Percentiles rank a stretch among this genome's conserved stretches.
These are phyloP conservation scores for Rhodotorula sp. DNA, from an alignment of 1,284 basidiomycete species.

Conservation along the genomic window DNA sequence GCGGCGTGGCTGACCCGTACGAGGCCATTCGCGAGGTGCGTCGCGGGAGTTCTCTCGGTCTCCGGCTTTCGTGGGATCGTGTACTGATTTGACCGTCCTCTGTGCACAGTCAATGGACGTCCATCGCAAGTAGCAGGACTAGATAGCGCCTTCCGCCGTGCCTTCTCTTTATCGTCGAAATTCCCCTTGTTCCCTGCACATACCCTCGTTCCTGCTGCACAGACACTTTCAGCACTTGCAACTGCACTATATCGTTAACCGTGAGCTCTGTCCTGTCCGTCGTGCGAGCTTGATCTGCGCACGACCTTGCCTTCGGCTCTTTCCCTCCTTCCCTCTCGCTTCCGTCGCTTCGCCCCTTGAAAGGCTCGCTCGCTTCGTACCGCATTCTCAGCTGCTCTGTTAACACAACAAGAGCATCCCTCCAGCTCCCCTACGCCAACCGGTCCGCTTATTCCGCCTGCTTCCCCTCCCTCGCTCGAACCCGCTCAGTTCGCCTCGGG, in stretches of 20 bases:
- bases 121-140: not conserved
- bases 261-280: no score
- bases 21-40: slow-evolving; percentile 33
- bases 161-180: not conserved
- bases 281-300: no score
- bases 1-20: slow-evolving; percentile 24
- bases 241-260: no score
- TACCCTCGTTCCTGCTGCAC: not conserved
- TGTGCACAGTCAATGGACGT: slow-evolving; percentile 22
- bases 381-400: no score
- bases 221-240: not conserved
- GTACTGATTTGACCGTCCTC: no score
- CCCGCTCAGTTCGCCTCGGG: not conserved
- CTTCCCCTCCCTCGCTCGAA: not conserved
- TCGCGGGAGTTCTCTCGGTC: not conserved
- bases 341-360: no score
- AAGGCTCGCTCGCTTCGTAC: no score
- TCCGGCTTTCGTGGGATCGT: not conserved
- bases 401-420: no score
- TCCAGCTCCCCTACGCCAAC: no score
- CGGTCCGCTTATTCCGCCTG: not conserved
- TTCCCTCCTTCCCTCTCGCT: no score
- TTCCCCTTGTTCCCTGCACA: not conserved
- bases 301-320: no score
- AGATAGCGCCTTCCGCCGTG: not conserved